Base-by-base conservation (phyloP, 345 rosid genomes). In the Eucalyptus regnans region DNA sequence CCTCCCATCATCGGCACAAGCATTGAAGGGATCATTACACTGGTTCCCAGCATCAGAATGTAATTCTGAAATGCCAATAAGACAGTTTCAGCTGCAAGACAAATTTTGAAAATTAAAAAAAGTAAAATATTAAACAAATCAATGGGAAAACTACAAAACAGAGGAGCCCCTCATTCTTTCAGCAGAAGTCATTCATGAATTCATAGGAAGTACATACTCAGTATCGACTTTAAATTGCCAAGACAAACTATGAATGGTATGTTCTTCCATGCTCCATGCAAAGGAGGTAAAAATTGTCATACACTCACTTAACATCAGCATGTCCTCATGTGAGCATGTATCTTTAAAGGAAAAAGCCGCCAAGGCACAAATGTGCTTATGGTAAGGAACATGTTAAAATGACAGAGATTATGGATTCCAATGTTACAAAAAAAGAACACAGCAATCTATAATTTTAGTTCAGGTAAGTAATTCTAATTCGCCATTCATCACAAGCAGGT, bases 1-100 rank as follows among this genome's bases (percentile, higher is more conserved):
- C 99, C 99, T 15, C 99, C 99, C 99, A 98, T 98, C 83, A 90
- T 94, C 12, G 95, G 99, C n/a, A 98, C 99, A 4, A 98, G 95
- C 89, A 92, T 48, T 50, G 96, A 92, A 25, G 99, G 95, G 90
- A 98, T 95, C 91, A 97, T 94, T 81, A 96, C 99, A 90, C 95
- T 95, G 86, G 99, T 94, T 88, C 99, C 99, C 87, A 97, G 94
- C 96, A 96, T 93, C 89, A 97, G 91, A 79, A 98, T 97, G 93
- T 97, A 98, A 93, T 98, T 97, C 93, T 98, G 99, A 91, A 98
- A 98, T 87, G 97, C 99, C 91, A 98, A 86, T 20, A 98, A 87
- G 86, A 91, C 92, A 7, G 97, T 96, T 92, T 97, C 97, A 91
- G 93, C 99, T 98, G 96, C 94, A 92, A 88, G 83, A 91, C 86